Conservation (phyloP, 768 basidiomycete genomes). For the Russula dissimulans region DNA sequence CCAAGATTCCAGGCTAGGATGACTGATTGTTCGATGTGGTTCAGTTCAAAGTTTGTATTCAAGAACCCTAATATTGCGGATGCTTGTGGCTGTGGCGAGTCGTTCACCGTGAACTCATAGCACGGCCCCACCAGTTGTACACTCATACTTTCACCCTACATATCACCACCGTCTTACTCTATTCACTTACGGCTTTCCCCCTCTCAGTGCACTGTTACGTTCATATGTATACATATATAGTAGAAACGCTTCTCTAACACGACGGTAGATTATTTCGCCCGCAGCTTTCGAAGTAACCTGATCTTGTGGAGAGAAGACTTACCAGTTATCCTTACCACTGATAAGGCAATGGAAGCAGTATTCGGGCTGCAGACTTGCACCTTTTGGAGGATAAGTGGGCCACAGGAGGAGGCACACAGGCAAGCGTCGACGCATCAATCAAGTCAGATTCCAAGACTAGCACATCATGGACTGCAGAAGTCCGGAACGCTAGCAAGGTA, state of each 20-base stretch:
- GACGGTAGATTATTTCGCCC: background rate
- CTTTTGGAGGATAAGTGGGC: background rate
- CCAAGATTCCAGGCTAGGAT: background rate
- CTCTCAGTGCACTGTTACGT: background rate
- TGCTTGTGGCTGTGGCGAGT: conserved; percentile 92
- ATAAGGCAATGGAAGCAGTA: too few relatives aligned
- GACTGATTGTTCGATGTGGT: background rate
- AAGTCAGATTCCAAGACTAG: background rate
- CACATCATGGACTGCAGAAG: background rate
- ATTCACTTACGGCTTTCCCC: background rate
- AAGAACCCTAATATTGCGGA: conserved; percentile 93
- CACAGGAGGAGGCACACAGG: background rate
- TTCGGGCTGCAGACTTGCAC: too few relatives aligned
- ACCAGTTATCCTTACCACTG: too few relatives aligned
- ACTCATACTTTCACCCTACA: background rate
- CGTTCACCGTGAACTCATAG: conserved; percentile 53
- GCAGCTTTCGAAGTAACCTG: too few relatives aligned
- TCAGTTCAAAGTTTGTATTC: conserved; percentile 74
- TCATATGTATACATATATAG: conserved; percentile 5
- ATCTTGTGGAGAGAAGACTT: too few relatives aligned
- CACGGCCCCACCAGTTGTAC: conserved; percentile 1
- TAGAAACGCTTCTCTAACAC: background rate
- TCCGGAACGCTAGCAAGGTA: background rate
- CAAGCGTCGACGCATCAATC: background rate
- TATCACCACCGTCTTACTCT: background rate